A percentile compares a stretch with the other conserved stretches of the same genome.
Evolutionary conservation across 257 asterid genomes (phyloP).

Genomic region (Nicotiana knightiana): DNA sequence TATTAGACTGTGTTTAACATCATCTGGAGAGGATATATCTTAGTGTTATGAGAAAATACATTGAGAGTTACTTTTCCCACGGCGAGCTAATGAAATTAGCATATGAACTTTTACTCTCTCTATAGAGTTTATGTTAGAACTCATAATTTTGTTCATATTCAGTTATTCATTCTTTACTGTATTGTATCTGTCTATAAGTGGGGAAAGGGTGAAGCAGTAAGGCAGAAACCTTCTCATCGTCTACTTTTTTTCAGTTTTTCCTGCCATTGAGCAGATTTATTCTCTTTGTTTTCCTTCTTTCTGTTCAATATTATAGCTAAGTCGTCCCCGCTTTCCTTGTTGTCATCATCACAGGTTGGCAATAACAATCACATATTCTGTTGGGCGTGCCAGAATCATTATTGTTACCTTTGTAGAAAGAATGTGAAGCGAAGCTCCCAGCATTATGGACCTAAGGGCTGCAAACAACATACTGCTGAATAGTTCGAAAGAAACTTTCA

Average conservation of each 20-base stretch:
- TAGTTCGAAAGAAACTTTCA: constrained; percentile 30
- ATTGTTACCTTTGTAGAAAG: constrained; percentile 72
- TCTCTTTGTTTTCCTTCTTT: no score
- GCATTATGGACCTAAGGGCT: constrained; percentile 78
- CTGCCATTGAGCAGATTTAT: background rate
- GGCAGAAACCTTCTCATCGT: no score
- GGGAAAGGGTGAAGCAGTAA: background rate
- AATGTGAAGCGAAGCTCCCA: constrained; percentile 60
- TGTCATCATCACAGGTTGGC: constrained; percentile 33
- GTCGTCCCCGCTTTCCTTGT: background rate
- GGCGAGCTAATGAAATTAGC: background rate
- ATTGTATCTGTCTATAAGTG: background rate
- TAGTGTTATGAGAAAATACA: background rate
- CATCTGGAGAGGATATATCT: background rate
- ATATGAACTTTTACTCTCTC: background rate
- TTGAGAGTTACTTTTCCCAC: background rate
- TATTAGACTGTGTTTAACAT: background rate
- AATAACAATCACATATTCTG: constrained; percentile 86
- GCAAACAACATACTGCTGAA: constrained; percentile 76
- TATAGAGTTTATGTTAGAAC: background rate
- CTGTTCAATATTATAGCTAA: background rate
- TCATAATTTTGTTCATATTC: background rate
- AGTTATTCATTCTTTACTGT: background rate
- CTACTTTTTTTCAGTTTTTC: background rate
- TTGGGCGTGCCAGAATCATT: constrained; percentile 90